These are phyloP conservation scores for Aureobasidium sp. DNA, from an alignment of 2,329 filamentous ascomycete genomes.

Conservation along the genomic window DNA sequence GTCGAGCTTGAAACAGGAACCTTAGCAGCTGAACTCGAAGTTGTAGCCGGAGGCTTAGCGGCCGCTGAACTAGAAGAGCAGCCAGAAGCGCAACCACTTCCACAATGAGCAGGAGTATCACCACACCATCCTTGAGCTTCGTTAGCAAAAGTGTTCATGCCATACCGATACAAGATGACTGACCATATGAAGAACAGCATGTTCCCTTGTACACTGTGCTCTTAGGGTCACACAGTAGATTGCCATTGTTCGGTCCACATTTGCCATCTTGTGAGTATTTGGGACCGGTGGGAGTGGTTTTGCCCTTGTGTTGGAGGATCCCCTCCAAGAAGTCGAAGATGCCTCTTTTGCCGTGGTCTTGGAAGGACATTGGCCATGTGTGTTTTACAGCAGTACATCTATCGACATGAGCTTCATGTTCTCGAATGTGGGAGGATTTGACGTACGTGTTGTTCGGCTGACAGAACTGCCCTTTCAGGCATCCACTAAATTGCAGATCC, in stretches of 20 bases:
- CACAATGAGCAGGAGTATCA: slow-evolving; percentile 35
- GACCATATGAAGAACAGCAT: slow-evolving; percentile 39
- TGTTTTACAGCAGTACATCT: slow-evolving; percentile 9
- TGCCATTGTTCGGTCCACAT: slow-evolving; percentile 35
- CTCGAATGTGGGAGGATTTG: slow-evolving; percentile 16
- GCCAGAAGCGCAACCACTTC: slow-evolving; percentile 31
- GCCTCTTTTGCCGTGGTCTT: not conserved
- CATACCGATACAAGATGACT: slow-evolving; percentile 16
- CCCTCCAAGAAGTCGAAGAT: not conserved
- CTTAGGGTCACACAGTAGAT: slow-evolving; percentile 37
- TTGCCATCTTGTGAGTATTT: slow-evolving; percentile 34
- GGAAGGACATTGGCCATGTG: slow-evolving; percentile 12
- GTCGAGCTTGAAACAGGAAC: not conserved
- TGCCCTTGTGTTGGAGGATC: not conserved
- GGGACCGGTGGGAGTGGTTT: not conserved
- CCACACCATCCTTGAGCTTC: slow-evolving; percentile 36
- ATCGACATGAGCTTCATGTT: not conserved
- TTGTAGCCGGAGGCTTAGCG: not conserved
- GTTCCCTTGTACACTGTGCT: slow-evolving; percentile 39
- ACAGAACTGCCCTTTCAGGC: slow-evolving; percentile 35
- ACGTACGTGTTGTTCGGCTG: slow-evolving; percentile 30
- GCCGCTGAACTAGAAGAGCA: slow-evolving; percentile 24
- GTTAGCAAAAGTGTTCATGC: not conserved
- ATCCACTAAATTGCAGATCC: slow-evolving; percentile 23
- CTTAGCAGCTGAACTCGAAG: slow-evolving; percentile 11